These are phyloP conservation scores for Waltergamsia citrina DNA, from an alignment of 2,329 filamentous ascomycete genomes.

Conservation along the genomic window DNA sequence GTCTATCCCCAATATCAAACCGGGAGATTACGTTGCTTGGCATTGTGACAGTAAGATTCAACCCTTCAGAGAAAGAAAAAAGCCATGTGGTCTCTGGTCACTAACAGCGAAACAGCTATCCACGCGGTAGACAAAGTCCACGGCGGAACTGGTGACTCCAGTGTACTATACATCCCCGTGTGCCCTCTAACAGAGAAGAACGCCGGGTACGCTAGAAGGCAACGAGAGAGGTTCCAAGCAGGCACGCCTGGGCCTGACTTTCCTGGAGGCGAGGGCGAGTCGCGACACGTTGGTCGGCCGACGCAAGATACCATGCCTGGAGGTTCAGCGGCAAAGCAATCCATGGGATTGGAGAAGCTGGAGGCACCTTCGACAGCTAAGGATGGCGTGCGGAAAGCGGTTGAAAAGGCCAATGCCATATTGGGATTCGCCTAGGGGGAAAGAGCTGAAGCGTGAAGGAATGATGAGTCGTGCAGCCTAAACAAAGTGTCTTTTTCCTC, in stretches of 20 bases:
- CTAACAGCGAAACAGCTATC: too few species aligned
- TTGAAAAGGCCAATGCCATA: slow-evolving; percentile 31
- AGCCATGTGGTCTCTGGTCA: too few species aligned
- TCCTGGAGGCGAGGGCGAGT: slow-evolving; percentile 61
- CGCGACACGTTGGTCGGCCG: slow-evolving; percentile 37
- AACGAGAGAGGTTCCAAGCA: slow-evolving; percentile 59
- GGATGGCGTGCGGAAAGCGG: slow-evolving; percentile 18
- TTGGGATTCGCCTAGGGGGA: slow-evolving; percentile 26
- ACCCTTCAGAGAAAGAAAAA: too few species aligned
- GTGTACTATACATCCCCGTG: slow-evolving; percentile 81
- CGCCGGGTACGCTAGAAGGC: slow-evolving; percentile 36
- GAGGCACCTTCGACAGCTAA: slow-evolving; percentile 2
- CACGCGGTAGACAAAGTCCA: slow-evolving; percentile 81
- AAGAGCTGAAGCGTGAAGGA: too few species aligned
- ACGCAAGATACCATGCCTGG: slow-evolving; percentile 25
- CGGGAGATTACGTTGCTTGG: slow-evolving; percentile 77
- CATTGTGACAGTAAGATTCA: slow-evolving; percentile 59
- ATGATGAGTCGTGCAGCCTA: too few species aligned
- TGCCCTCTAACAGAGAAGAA: slow-evolving; percentile 73
- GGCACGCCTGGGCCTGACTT: slow-evolving; percentile 65
- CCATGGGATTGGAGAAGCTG: slow-evolving; percentile 36
- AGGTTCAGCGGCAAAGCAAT: slow-evolving; percentile 26
- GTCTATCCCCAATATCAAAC: slow-evolving; percentile 55
- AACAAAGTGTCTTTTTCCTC: too few species aligned
- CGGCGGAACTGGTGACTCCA: slow-evolving; percentile 61